These are phyloP conservation scores for Verbena officinalis DNA, from an alignment of 257 asterid genomes.

Conservation along the genomic window DNA sequence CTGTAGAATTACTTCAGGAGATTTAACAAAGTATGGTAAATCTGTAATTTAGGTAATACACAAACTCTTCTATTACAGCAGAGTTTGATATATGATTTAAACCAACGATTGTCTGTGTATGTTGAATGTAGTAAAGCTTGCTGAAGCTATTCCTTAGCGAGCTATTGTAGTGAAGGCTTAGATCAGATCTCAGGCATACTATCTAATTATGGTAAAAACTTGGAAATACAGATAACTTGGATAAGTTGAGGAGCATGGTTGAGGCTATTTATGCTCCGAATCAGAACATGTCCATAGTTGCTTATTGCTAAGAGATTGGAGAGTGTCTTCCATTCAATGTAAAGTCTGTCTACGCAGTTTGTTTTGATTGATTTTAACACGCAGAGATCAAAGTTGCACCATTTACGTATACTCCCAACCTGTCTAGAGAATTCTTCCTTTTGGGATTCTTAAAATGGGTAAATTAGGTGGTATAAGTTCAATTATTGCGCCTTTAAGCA, in stretches of 20 bases:
- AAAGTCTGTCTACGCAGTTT: not conserved
- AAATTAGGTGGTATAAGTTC: not conserved
- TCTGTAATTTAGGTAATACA: too few species aligned
- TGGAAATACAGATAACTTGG: not conserved
- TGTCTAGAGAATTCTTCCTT: not conserved
- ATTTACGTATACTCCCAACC: not conserved
- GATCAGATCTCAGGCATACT: not conserved
- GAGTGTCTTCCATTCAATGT: not conserved
- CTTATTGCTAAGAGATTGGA: constrained; percentile 5
- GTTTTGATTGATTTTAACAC: not conserved
- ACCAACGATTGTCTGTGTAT: too few species aligned
- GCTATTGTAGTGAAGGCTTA: too few species aligned
- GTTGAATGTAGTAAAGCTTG: too few species aligned
- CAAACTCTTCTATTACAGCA: too few species aligned
- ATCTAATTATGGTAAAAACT: constrained; percentile 1
- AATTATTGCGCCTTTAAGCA: not conserved
- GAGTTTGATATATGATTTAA: too few species aligned
- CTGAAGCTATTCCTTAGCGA: too few species aligned
- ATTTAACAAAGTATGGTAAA: too few species aligned
- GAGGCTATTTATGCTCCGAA: not conserved
- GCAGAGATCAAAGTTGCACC: constrained; percentile 2
- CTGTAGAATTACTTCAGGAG: too few species aligned
- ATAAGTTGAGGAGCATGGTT: not conserved
- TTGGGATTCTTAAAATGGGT: not conserved
- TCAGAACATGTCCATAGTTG: not conserved